Conservation (phyloP, 2,329 filamentous ascomycete genomes). For the Penicillium expansum region DNA sequence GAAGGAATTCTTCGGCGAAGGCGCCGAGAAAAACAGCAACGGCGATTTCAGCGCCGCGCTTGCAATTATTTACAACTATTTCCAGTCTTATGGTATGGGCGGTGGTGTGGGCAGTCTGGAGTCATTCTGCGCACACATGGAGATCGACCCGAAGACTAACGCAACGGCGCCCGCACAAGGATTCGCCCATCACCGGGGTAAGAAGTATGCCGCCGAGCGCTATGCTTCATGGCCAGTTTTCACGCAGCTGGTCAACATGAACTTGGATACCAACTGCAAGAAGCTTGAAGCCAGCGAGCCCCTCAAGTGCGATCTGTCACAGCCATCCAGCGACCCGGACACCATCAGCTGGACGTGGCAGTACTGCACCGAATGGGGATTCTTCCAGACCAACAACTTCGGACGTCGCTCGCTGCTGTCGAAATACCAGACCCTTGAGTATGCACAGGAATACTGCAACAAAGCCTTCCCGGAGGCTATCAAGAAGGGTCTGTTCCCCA, state of each 20-base stretch:
- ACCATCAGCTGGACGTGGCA: conserved; percentile 52
- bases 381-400: conserved; percentile 49
- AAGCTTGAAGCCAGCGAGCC: conserved; percentile 24
- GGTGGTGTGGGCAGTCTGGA: conserved; percentile 36
- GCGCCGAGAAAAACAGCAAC: conserved; percentile 47
- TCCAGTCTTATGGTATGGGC: conserved; percentile 46
- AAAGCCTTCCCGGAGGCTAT: conserved; percentile 48
- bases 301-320: conserved; percentile 40
- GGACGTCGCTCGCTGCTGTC: conserved; percentile 50
- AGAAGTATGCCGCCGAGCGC: conserved; percentile 41
- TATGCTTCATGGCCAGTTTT: conserved; percentile 45
- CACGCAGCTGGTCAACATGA: conserved; percentile 37
- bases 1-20: conserved; percentile 48
- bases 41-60: conserved; percentile 49
- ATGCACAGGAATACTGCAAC: conserved; percentile 48
- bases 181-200: conserved; percentile 43
- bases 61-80: conserved; percentile 40
- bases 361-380: conserved; percentile 55
- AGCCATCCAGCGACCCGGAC: conserved; percentile 34
- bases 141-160: conserved; percentile 41
- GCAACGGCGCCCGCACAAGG: conserved; percentile 40
- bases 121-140: conserved; percentile 49
- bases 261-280: conserved; percentile 43
- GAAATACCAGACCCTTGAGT: conserved; percentile 46
- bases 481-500: conserved; percentile 41